These are phyloP conservation scores for Sugiyamaella americana DNA, from an alignment of 805 yeast genomes.

Conservation along the genomic window DNA sequence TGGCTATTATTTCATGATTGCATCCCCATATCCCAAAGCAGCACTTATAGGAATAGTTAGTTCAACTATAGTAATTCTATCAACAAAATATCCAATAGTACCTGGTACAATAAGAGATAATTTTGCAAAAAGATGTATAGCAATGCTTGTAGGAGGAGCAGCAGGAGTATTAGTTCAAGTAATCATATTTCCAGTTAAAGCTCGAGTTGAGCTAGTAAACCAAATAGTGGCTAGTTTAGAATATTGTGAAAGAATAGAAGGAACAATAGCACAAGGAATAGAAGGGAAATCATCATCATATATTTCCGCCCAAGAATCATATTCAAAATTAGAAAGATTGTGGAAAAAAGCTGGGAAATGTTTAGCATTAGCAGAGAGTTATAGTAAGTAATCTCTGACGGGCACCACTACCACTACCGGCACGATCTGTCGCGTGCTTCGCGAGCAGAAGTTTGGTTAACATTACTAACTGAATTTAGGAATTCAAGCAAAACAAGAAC, in stretches of 20 bases:
- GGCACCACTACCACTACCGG: too few species aligned
- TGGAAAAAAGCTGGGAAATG: slow-evolving; percentile 38
- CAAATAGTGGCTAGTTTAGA: slow-evolving; percentile 40
- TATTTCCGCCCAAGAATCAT: slow-evolving; percentile 30
- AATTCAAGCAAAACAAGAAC: slow-evolving; percentile 35
- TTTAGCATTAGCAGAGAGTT: slow-evolving; percentile 37
- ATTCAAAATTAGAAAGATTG: slow-evolving; percentile 29
- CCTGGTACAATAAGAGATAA: slow-evolving; percentile 39
- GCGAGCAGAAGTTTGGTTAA: slow-evolving; percentile 12
- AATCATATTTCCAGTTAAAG: slow-evolving; percentile 42
- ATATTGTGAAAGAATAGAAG: slow-evolving; percentile 36
- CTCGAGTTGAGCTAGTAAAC: slow-evolving; percentile 38
- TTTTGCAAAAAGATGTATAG: slow-evolving; percentile 46
- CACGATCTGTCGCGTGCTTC: too few species aligned
- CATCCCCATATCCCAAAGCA: slow-evolving; percentile 46
- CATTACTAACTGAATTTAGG: too few species aligned
- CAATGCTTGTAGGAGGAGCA: slow-evolving; percentile 46
- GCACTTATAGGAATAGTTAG: slow-evolving; percentile 46
- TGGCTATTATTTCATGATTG: slow-evolving; percentile 41
- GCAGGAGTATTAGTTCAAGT: slow-evolving; percentile 43
- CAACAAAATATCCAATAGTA: slow-evolving; percentile 36
- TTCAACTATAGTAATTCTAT: slow-evolving; percentile 42
- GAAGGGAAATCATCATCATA: slow-evolving; percentile 32
- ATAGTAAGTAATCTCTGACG: slow-evolving; percentile 5
- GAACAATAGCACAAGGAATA: slow-evolving; percentile 38